phyloP scores from a whole-genome alignment of 306 rosid species.

The Dalbergia oliveri region DNA sequence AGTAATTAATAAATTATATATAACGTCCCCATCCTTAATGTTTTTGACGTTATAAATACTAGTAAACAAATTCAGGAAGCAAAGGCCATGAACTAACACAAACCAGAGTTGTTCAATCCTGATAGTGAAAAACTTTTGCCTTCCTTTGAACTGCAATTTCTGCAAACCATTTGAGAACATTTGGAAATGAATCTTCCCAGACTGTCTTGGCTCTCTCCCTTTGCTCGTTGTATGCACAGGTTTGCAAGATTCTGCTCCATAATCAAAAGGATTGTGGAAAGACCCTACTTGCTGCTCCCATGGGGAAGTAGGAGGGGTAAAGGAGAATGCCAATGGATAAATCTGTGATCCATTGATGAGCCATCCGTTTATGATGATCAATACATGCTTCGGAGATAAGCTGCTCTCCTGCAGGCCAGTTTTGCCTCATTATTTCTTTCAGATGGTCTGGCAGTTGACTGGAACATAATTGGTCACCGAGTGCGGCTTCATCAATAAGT shows the following conservation, averaged over 20 bases:
- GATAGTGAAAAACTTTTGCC: constrained; percentile 16
- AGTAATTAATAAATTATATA: not conserved
- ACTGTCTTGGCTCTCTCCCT: constrained; percentile 49
- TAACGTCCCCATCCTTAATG: not conserved
- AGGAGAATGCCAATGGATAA: constrained; percentile 15
- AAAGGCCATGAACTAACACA: not conserved
- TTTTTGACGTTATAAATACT: not conserved
- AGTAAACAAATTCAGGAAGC: not conserved
- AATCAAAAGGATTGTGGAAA: not conserved
- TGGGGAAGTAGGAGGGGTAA: not conserved
- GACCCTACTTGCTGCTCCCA: constrained; percentile 35
- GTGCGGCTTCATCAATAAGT: constrained; percentile 13
- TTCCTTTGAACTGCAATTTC: constrained; percentile 41
- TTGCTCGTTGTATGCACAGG: not conserved
- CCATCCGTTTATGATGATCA: constrained; percentile 23
- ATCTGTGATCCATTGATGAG: not conserved
- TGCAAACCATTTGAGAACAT: constrained; percentile 40
- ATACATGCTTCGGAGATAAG: not conserved
- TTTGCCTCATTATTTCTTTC: not conserved
- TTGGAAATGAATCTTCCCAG: constrained; percentile 52
- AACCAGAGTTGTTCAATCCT: not conserved
- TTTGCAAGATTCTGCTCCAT: constrained; percentile 28
- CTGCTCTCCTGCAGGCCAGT: constrained; percentile 30
- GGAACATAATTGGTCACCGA: constrained; percentile 29
- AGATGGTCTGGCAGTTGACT: not conserved